Conservation (phyloP, 2,329 filamentous ascomycete species). For the Cladophialophora exuberans region DNA sequence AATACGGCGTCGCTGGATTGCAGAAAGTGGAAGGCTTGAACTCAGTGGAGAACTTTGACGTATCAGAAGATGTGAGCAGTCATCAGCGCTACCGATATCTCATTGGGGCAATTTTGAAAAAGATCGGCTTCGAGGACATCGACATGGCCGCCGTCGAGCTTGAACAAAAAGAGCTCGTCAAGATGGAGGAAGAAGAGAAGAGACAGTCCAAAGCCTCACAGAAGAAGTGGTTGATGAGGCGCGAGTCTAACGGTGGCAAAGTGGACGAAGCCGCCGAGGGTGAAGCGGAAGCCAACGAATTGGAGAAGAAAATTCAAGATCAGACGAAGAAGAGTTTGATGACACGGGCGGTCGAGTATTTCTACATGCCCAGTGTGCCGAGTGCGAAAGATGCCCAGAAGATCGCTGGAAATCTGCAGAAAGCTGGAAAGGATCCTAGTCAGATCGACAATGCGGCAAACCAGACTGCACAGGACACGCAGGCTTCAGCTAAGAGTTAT, state of each 20-base stretch:
- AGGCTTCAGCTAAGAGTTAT: conserved; percentile 20
- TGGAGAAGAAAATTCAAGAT: conserved; percentile 34
- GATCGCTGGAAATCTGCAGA: conserved; percentile 19
- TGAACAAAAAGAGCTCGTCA: conserved; percentile 45
- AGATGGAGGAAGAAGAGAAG: conserved; percentile 45
- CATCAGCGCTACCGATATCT: conserved; percentile 73
- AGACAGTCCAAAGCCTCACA: conserved; percentile 31
- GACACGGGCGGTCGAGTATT: conserved; percentile 34
- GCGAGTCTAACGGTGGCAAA: conserved; percentile 31
- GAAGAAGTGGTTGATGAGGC: conserved; percentile 28
- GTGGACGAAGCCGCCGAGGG: conserved; percentile 35
- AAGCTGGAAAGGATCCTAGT: conserved; percentile 19
- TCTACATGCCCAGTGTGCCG: conserved; percentile 31
- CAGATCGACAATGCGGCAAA: conserved; percentile 18
- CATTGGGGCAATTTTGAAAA: conserved; percentile 67
- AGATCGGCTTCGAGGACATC: conserved; percentile 71
- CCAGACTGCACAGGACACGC: conserved; percentile 24
- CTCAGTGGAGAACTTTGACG: conserved; percentile 66
- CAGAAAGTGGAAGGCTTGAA: conserved; percentile 65
- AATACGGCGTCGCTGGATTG: conserved; percentile 81
- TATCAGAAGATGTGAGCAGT: conserved; percentile 66
- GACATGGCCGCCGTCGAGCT: conserved; percentile 50
- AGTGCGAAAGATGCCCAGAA: conserved; percentile 32
- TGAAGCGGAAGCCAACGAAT: conserved; percentile 32
- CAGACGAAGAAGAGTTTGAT: conserved; percentile 35